Base-by-base conservation (phyloP, 164 flowering plant genomes). In the Cinnamomum chago region DNA sequence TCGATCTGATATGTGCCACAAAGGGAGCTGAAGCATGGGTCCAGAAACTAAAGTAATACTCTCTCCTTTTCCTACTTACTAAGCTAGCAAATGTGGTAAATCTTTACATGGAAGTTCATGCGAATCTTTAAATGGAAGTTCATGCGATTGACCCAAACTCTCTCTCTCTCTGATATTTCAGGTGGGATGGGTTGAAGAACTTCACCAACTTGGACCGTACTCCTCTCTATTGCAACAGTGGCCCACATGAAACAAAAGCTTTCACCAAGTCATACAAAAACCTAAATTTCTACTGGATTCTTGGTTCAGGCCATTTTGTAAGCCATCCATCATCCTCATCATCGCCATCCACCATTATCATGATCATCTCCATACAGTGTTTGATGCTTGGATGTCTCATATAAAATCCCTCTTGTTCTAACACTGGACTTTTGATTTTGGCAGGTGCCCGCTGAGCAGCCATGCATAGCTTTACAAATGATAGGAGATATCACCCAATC, bases 11-110 rank as follows among this genome's bases (percentile, higher is more conserved):
- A 24, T 94, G 98, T 77, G 71, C 94, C 73, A 92, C 97, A 47
- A 92, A 85, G 79, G 98, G 98, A 55, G 83, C 91, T 20, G 89
- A 94, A 83, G 91, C 94, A 76, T 94, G 98, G 98, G 78, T 94
- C 65, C 79, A 85, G 71, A 92, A 92, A 84, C 96, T 94, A 80
- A 88, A 86, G 98, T 93, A 85, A 82, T 75, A 3, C 17, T 25
- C 10, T 40, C 35, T 70, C 52, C 17, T 40, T n/a, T n/a, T 66
- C 55, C 23, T 58, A 23, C 47, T 5, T 9, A 9, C 47, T 40
- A 40, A 5, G 10, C 11, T 40, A 5, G 11, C 47, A 18, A 60
- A 20, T 60, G 64, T 18, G 23, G 22, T 58, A n/a, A 5, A 17
- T 58, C 15, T n/a, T 3, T 14, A 58, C 1, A 58, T 13, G 18